Evolutionary conservation across 768 basidiomycete genomes (phyloP).

Genomic region (Macrocybe gigantea): DNA sequence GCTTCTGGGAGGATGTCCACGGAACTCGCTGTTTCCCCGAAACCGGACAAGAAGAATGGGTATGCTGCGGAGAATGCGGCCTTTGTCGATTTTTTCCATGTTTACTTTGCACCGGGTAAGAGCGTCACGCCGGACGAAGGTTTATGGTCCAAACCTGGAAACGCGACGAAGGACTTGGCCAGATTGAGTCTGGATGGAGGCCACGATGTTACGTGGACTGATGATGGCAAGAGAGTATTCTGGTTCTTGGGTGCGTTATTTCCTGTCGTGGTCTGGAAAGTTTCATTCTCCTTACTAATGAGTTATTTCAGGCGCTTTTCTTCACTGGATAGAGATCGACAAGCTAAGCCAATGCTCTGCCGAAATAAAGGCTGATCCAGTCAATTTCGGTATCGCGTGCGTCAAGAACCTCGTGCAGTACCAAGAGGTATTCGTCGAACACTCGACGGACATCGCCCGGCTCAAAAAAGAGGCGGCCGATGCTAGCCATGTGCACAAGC

Average conservation of each 20-base stretch:
- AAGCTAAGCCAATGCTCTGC: constrained; percentile 43
- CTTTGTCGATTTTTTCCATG: constrained; percentile 66
- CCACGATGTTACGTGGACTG: constrained; percentile 59
- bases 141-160: constrained; percentile 68
- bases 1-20: constrained; percentile 52
- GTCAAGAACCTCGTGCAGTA: constrained; percentile 49
- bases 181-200: constrained; percentile 70
- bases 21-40: constrained; percentile 45
- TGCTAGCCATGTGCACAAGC: constrained; percentile 9
- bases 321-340: constrained; percentile 57
- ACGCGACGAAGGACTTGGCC: constrained; percentile 54
- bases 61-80: constrained; percentile 37
- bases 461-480: constrained; percentile 46
- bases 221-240: constrained; percentile 59
- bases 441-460: constrained; percentile 55
- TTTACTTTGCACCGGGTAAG: constrained; percentile 48
- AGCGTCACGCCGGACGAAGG: constrained; percentile 32
- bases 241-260: constrained; percentile 63
- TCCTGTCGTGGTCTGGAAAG: neutral
- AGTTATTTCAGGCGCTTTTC: constrained; percentile 43
- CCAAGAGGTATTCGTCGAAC: constrained; percentile 53
- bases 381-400: constrained; percentile 59
- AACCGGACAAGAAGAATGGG: constrained; percentile 7
- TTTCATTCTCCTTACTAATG: neutral
- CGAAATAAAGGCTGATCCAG: constrained; percentile 40